Conservation (phyloP, 306 rosid genomes). For the Fagus sylvatica region DNA sequence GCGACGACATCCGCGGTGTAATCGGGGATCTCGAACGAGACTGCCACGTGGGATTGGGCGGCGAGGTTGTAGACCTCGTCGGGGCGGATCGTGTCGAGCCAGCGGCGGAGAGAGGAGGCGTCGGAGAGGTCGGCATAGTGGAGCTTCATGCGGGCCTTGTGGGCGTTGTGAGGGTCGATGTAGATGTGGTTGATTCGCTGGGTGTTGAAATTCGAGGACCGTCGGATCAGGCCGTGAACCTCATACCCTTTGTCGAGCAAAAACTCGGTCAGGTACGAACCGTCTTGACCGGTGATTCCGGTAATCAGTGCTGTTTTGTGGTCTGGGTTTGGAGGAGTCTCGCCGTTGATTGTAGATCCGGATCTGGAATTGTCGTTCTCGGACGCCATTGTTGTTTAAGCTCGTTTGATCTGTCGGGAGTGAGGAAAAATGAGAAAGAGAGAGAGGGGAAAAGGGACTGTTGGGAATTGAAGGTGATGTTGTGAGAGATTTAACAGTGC, state of each 20-base stretch:
- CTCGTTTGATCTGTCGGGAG: slow-evolving; percentile 9
- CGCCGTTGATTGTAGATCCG: slow-evolving; percentile 48
- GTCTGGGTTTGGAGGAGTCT: slow-evolving; percentile 11
- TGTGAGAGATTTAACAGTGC: slow-evolving; percentile 6
- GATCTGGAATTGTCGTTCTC: slow-evolving; percentile 43
- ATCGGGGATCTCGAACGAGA: slow-evolving; percentile 97
- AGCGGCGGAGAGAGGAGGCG: slow-evolving; percentile 98
- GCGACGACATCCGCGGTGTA: slow-evolving; percentile 98
- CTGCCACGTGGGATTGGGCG: slow-evolving; percentile 97
- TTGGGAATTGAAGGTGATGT: not conserved
- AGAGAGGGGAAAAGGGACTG: not conserved
- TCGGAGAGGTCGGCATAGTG: slow-evolving; percentile 98
- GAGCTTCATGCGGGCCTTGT: slow-evolving; percentile 96
- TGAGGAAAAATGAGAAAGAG: not conserved
- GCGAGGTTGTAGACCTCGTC: slow-evolving; percentile 98
- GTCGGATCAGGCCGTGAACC: slow-evolving; percentile 92
- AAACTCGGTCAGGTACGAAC: slow-evolving; percentile 92
- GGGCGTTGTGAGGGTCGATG: slow-evolving; percentile 96
- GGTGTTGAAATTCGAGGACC: slow-evolving; percentile 95
- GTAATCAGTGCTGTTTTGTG: slow-evolving; percentile 81
- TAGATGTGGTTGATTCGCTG: slow-evolving; percentile 98
- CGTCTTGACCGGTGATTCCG: slow-evolving; percentile 97
- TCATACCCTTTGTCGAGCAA: slow-evolving; percentile 81
- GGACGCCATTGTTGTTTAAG: slow-evolving; percentile 54
- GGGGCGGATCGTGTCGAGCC: slow-evolving; percentile 87